Conservation (phyloP, 371 early-diverging fungal species). For the Mucor ambiguus region DNA sequence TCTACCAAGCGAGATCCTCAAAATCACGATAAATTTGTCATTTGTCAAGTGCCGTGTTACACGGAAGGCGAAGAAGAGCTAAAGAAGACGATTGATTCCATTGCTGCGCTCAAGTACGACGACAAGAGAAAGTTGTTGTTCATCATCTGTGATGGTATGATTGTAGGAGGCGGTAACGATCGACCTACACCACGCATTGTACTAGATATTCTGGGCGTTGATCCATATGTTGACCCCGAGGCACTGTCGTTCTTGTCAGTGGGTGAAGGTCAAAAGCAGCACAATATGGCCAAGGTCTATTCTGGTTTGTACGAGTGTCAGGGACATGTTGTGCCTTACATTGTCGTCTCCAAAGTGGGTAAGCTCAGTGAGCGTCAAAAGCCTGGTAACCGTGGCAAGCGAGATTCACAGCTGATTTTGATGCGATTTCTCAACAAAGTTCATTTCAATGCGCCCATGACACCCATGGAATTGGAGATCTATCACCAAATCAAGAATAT, state of each 20-base stretch:
- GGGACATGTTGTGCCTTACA: constrained; percentile 82
- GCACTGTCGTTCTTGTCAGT: constrained; percentile 87
- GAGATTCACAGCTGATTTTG: constrained; percentile 83
- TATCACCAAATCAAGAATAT: constrained; percentile 86
- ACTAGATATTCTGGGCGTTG: constrained; percentile 82
- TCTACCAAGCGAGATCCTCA: constrained; percentile 72
- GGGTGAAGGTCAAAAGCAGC: constrained; percentile 82
- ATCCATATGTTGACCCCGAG: constrained; percentile 79
- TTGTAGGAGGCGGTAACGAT: constrained; percentile 90
- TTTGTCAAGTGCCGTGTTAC: constrained; percentile 87
- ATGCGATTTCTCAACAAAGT: constrained; percentile 83
- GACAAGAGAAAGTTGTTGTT: constrained; percentile 77
- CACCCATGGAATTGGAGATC: constrained; percentile 88
- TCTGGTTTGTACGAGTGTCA: constrained; percentile 84
- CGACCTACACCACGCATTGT: constrained; percentile 90
- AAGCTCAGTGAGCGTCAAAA: constrained; percentile 65
- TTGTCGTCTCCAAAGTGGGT: constrained; percentile 86
- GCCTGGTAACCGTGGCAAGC: constrained; percentile 90
- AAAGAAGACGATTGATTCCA: constrained; percentile 70
- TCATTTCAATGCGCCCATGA: constrained; percentile 75
- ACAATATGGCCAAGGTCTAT: constrained; percentile 91
- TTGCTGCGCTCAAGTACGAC: constrained; percentile 66
- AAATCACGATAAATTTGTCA: constrained; percentile 88
- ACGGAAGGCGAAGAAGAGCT: constrained; percentile 83
- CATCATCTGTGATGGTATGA: constrained; percentile 86